Evolutionary conservation across 2,329 filamentous ascomycete species (phyloP).

Genomic region (Cladosporium austrohemisphaericum): DNA sequence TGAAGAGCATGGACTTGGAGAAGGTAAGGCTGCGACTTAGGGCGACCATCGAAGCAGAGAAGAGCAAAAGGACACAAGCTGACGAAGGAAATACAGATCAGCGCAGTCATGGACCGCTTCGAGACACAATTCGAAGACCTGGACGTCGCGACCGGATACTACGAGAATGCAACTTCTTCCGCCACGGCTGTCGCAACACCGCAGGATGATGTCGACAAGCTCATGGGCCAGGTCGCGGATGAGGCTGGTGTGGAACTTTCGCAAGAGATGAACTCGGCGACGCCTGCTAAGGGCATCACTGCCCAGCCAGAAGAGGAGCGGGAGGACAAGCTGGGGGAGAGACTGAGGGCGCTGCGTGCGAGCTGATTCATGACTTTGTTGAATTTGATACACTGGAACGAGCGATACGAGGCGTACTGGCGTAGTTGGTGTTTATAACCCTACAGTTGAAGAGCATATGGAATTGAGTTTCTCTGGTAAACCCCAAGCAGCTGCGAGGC

Average conservation of each 20-base stretch:
- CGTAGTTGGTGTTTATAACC: conserved; percentile 6
- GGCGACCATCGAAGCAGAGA: too few relatives aligned
- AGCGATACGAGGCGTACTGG: not conserved
- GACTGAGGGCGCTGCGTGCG: conserved; percentile 48
- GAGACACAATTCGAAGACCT: conserved; percentile 55
- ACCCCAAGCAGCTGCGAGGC: too few relatives aligned
- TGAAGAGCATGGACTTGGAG: conserved; percentile 62
- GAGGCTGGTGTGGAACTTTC: conserved; percentile 81
- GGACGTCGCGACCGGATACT: conserved; percentile 60
- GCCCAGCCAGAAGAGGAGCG: conserved; percentile 71
- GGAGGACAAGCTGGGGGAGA: conserved; percentile 67
- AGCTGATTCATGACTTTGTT: not conserved
- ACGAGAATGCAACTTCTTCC: conserved; percentile 78
- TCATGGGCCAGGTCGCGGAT: conserved; percentile 82
- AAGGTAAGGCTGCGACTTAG: conserved; percentile 42
- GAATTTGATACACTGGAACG: not conserved
- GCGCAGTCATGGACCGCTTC: conserved; percentile 63
- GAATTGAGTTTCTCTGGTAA: too few relatives aligned
- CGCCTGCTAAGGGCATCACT: conserved; percentile 51
- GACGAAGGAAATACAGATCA: conserved; percentile 45
- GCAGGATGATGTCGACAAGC: conserved; percentile 80
- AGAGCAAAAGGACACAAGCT: not conserved
- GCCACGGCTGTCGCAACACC: conserved; percentile 70
- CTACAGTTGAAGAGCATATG: conserved; percentile 2
- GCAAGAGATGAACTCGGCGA: conserved; percentile 64